Evolutionary conservation across 2,329 filamentous ascomycete species (phyloP), one percentile per base, ranked within the genome.

Genomic region (Penicillium olsonii): DNA sequence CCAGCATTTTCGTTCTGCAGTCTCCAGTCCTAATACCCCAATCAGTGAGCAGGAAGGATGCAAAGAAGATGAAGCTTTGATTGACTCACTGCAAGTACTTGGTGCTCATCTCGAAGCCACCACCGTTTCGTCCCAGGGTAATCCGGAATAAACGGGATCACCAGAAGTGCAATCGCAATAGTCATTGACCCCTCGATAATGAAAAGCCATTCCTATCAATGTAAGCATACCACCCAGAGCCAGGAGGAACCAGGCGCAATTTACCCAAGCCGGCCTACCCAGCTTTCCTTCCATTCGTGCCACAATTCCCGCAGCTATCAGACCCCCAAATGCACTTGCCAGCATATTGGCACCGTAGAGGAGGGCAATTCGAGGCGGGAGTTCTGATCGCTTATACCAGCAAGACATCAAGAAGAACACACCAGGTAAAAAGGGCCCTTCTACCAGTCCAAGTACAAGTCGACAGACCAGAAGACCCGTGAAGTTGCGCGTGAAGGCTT

Each of bases 381-480:
- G 41, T 39, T 61, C 64, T n/a, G 63, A 66, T 6, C 66, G 53
- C 9, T 64, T 74, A 41, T 76, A 76, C 54, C 70, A 75, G 2
- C 65, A 52, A 0, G 67, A 70, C 0, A 75, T 48, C 17, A 65
- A 67, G 46, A 66, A 73, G 1, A 75, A 56, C 1, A 65, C 69
- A 0, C 73, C 75, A 0, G 74, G 74, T 55, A 81, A 79, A 60
- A 80, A 81, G 0, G 83, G 82, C 0, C 83, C 83, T 66, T 85
- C 83, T 41, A 84, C 68, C 53, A 85, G 81, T 2, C 83, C 83
- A 0, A 85, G 66, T 57, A 83, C 79, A 66, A 85, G 84, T 3
- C 83, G 79, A 41, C 69, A 71, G 12, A 72, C 60, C 1, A 84
- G 73, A 69, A 85, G 77, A 54, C 77, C 78, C 5, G 69, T 70